A percentile compares a stretch with the other conserved stretches of the same genome.
phyloP scores from a whole-genome alignment of 2,329 filamentous ascomycete genomes.

The Samsoniella hepiali region DNA sequence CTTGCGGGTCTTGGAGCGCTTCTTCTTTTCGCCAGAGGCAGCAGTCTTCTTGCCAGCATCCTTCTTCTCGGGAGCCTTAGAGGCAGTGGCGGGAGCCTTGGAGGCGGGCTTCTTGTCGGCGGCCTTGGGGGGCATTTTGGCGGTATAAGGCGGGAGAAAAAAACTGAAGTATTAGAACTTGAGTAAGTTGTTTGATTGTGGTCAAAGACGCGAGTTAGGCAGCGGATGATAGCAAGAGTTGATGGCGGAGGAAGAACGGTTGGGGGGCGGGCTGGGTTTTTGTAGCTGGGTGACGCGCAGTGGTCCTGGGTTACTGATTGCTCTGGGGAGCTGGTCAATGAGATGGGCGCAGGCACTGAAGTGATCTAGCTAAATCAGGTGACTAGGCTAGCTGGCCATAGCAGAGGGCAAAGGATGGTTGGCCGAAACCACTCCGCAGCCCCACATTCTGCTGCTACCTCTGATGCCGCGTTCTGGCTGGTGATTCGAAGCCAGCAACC shows the following conservation, averaged over 20 bases:
- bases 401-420: conserved; percentile 9
- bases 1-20: conserved; percentile 99
- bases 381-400: not conserved
- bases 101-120: conserved; percentile 98
- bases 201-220: conserved; percentile 29
- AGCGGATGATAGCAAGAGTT: conserved; percentile 40
- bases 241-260: conserved; percentile 45
- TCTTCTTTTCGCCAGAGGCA: conserved; percentile 97
- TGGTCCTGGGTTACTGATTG: conserved; percentile 58
- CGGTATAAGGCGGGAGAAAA: conserved; percentile 24
- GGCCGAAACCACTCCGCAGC: not conserved
- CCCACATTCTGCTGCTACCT: conserved; percentile 8
- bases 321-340: conserved; percentile 21
- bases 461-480: conserved; percentile 7
- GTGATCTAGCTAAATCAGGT: conserved; percentile 20
- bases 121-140: conserved; percentile 94
- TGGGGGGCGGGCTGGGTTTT: conserved; percentile 54
- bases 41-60: conserved; percentile 99
- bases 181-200: conserved; percentile 20
- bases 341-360: conserved; percentile 12
- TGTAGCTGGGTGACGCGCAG: conserved; percentile 57
- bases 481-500: conserved; percentile 11
- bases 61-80: conserved; percentile 86
- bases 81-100: conserved; percentile 81
- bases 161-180: conserved; percentile 21